phyloP scores from a whole-genome alignment of 139 green algal genomes.

The Chlamydomonas sp. region DNA sequence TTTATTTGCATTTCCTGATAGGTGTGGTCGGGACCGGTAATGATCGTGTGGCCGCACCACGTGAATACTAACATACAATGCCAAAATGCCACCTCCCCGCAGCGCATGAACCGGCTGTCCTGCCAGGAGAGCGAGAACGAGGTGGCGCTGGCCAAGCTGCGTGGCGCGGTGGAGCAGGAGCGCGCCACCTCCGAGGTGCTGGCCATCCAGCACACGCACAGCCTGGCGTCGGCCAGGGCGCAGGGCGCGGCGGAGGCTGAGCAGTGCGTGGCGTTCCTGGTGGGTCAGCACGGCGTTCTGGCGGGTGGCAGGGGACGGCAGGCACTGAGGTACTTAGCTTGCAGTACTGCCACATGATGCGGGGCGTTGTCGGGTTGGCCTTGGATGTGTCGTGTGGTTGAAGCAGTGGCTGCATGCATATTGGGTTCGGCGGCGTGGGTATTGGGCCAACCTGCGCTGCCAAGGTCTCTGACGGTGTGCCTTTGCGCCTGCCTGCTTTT shows the following conservation, averaged over 20 bases:
- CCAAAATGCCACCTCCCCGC: background rate
- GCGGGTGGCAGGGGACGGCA: background rate
- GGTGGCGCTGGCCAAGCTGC: slow-evolving; percentile 12
- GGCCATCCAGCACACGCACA: slow-evolving; percentile 4
- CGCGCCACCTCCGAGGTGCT: background rate
- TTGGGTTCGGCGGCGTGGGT: too few relatives aligned
- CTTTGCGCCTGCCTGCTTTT: too few relatives aligned
- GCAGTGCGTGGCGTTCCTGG: slow-evolving; percentile 10
- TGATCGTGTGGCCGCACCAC: too few relatives aligned
- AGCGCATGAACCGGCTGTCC: slow-evolving; percentile 19
- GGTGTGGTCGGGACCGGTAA: too few relatives aligned
- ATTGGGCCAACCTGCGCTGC: too few relatives aligned
- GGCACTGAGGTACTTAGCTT: background rate
- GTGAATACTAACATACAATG: too few relatives aligned
- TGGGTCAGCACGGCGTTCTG: background rate
- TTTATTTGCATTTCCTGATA: too few relatives aligned
- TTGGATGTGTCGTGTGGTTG: background rate
- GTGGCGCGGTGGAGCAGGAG: slow-evolving; percentile 1
- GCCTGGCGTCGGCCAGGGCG: background rate
- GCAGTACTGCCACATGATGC: too few relatives aligned
- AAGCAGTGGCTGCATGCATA: background rate
- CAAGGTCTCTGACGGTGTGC: too few relatives aligned
- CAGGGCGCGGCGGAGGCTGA: background rate
- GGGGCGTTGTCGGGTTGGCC: too few relatives aligned
- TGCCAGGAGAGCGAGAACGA: slow-evolving; percentile 14